Conservation (phyloP, 306 rosid species). For the Castanea crenata region DNA sequence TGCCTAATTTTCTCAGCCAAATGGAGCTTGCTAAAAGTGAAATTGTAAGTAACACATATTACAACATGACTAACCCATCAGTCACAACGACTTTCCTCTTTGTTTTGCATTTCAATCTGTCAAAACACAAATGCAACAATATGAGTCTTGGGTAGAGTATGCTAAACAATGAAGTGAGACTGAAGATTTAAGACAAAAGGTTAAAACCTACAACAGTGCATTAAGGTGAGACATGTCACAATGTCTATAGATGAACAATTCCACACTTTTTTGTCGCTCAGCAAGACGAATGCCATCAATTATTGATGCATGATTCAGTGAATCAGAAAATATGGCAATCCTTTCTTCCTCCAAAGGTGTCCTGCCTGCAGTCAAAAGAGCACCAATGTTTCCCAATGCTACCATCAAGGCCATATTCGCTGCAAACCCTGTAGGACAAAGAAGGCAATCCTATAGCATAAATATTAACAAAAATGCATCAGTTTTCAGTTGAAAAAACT, state of each 20-base stretch:
- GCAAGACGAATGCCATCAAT: constrained; percentile 94
- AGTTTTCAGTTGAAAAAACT: constrained; percentile 29
- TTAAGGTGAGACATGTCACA: constrained; percentile 92
- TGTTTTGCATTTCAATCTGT: constrained; percentile 71
- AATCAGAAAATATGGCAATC: constrained; percentile 87
- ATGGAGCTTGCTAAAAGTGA: not conserved
- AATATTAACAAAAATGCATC: constrained; percentile 42
- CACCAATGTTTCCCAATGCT: constrained; percentile 71
- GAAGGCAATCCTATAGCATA: constrained; percentile 94
- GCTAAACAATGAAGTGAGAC: not conserved
- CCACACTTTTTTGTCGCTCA: constrained; percentile 62
- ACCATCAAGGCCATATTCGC: constrained; percentile 98
- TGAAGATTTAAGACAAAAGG: constrained; percentile 23
- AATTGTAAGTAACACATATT: constrained; percentile 1
- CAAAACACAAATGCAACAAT: constrained; percentile 22
- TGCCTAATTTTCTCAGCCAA: not conserved
- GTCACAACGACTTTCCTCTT: constrained; percentile 87
- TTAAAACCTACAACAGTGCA: constrained; percentile 64
- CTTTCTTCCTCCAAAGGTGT: constrained; percentile 56
- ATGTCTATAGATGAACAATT: constrained; percentile 77
- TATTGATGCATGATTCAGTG: constrained; percentile 85
- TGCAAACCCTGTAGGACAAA: constrained; percentile 98
- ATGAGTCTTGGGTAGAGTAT: constrained; percentile 8
- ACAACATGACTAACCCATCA: constrained; percentile 59
- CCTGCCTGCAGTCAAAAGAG: constrained; percentile 60